These are phyloP conservation scores for Oryza longistaminata DNA, from an alignment of 176 grass and related monocot genomes.

Conservation along the genomic window DNA sequence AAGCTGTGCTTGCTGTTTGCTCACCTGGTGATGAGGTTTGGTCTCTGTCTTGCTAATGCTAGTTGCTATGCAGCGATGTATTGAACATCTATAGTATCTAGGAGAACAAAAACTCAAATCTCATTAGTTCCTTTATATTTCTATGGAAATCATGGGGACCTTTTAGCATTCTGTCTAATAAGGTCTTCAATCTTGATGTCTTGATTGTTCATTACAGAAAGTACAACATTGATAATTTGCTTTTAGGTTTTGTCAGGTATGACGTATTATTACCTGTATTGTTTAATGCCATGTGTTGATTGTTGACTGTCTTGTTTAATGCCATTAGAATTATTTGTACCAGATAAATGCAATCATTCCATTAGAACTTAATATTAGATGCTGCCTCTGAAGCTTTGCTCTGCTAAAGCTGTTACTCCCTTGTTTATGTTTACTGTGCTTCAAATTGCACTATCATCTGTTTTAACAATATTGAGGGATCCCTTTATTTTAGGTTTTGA, in stretches of 20 bases:
- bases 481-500: slow-evolving; percentile 56
- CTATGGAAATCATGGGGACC: neutral
- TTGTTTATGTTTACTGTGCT: neutral
- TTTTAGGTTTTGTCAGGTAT: neutral
- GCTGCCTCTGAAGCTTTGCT: neutral
- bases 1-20: slow-evolving; percentile 65
- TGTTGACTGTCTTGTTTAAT: neutral
- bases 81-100: neutral
- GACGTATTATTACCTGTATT: neutral
- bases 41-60: neutral
- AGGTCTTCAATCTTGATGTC: neutral
- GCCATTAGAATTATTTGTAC: neutral
- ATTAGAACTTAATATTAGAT: neutral
- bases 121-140: neutral
- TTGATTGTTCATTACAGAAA: neutral
- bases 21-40: slow-evolving; percentile 70
- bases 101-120: neutral
- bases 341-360: neutral
- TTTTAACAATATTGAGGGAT: neutral
- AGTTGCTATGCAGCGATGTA: neutral
- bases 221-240: neutral
- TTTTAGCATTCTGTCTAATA: neutral
- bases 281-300: neutral
- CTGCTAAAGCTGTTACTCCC: neutral
- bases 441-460: neutral